A percentile compares a stretch with the other conserved stretches of the same genome.
phyloP scores from a whole-genome alignment of 208 protist genomes.

The Crithidia mellificae region DNA sequence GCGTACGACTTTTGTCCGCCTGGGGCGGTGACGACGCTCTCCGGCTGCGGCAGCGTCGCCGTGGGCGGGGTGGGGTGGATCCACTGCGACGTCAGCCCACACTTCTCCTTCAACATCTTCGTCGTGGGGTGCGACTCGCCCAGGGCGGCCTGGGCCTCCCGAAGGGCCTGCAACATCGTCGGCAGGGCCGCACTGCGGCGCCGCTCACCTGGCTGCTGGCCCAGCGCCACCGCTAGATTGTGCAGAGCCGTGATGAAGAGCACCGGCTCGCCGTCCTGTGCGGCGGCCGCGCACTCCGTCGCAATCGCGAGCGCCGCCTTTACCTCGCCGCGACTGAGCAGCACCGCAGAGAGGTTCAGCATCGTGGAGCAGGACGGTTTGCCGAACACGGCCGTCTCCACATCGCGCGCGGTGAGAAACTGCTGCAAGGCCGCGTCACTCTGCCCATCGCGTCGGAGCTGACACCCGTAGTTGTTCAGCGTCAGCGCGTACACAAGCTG shows the following conservation, averaged over 20 bases:
- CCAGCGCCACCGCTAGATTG: conserved; percentile 80
- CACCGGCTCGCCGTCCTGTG: conserved; percentile 56
- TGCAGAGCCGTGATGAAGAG: conserved; percentile 82
- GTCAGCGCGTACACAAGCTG: conserved; percentile 69
- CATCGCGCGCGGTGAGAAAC: conserved; percentile 50
- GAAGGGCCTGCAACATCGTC: conserved; percentile 76
- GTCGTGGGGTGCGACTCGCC: conserved; percentile 75
- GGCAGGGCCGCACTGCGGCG: conserved; percentile 52
- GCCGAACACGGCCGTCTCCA: conserved; percentile 63
- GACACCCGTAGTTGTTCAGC: conserved; percentile 83
- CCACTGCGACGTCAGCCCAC: conserved; percentile 46
- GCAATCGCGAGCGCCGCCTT: conserved; percentile 70
- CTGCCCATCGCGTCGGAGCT: conserved; percentile 59
- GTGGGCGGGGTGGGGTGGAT: conserved; percentile 6
- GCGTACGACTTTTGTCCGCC: neutral
- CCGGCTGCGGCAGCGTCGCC: neutral
- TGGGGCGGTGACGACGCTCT: neutral
- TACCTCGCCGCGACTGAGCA: conserved; percentile 50
- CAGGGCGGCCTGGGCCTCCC: conserved; percentile 53
- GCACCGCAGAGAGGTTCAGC: conserved; percentile 83
- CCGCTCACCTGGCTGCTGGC: conserved; percentile 45
- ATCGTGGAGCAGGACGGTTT: conserved; percentile 83
- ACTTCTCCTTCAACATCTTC: conserved; percentile 64
- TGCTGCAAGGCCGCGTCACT: conserved; percentile 48
- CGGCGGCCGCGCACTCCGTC: conserved; percentile 57